phyloP scores from a whole-genome alignment of 2,329 filamentous ascomycete genomes.

The Aspergillus uvarum region DNA sequence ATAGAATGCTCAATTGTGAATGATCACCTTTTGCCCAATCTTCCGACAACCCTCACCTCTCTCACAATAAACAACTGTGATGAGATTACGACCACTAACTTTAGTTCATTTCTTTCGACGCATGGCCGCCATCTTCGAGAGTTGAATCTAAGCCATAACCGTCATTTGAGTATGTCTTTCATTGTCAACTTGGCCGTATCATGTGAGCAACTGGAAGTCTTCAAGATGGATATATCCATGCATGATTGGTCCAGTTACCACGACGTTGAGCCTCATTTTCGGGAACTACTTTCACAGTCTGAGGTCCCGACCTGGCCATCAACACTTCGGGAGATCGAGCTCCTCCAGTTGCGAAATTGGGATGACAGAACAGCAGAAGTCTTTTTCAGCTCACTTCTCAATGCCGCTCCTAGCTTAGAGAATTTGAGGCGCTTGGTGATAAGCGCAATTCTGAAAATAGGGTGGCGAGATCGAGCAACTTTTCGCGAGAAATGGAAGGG shows the following conservation, averaged over 20 bases:
- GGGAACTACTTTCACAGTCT: conserved; percentile 56
- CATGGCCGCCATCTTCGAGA: conserved; percentile 67
- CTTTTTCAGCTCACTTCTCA: conserved; percentile 76
- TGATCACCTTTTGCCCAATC: conserved; percentile 62
- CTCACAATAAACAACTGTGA: conserved; percentile 79
- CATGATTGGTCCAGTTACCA: conserved; percentile 67
- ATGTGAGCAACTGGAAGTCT: conserved; percentile 68
- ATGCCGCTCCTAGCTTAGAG: conserved; percentile 65
- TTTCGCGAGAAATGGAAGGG: conserved; percentile 76
- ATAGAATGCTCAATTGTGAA: conserved; percentile 73
- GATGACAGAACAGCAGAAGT: conserved; percentile 66
- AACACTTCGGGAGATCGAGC: conserved; percentile 67
- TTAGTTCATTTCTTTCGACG: conserved; percentile 64
- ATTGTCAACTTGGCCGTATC: conserved; percentile 62
- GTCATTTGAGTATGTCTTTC: conserved; percentile 73
- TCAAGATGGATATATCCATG: conserved; percentile 78
- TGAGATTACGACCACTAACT: conserved; percentile 65
- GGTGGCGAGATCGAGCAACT: conserved; percentile 77
- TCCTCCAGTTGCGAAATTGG: conserved; percentile 77
- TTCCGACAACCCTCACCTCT: conserved; percentile 65
- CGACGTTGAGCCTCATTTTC: conserved; percentile 74
- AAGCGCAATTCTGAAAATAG: conserved; percentile 73
- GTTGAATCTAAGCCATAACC: conserved; percentile 74
- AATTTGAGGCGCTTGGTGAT: conserved; percentile 69
- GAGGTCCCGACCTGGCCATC: conserved; percentile 77